phyloP scores from a whole-genome alignment of 352 stramenopile species.

The Phytopythium cucurbitacearum region DNA sequence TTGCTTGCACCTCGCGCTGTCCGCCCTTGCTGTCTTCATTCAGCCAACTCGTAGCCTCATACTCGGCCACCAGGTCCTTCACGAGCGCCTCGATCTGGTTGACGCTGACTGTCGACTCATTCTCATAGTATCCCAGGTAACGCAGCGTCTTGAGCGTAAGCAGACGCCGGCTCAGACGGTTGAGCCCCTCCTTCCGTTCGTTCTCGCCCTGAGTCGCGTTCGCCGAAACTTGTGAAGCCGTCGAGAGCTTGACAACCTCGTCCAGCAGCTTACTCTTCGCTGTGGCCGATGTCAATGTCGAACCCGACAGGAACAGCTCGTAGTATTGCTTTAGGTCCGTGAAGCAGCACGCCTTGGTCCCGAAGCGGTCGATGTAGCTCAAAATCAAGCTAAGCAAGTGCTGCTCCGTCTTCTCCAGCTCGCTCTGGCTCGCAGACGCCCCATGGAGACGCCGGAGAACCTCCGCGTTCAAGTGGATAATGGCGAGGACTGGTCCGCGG shows the following conservation, averaged over 20 bases:
- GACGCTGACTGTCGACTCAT: conserved; percentile 14
- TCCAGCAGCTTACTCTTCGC: conserved; percentile 33
- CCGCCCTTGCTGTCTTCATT: conserved; percentile 65
- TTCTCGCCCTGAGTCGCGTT: conserved; percentile 12
- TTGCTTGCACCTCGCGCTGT: conserved; percentile 81
- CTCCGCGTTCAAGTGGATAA: conserved; percentile 52
- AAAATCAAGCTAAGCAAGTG: conserved; percentile 46
- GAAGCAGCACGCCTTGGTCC: conserved; percentile 83
- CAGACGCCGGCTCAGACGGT: conserved; percentile 46
- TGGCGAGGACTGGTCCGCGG: conserved; percentile 63
- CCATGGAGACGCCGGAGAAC: conserved; percentile 33
- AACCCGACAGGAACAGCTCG: conserved; percentile 32
- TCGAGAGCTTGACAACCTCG: conserved; percentile 30
- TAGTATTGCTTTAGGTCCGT: conserved; percentile 83
- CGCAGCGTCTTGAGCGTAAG: conserved; percentile 67
- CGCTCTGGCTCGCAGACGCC: conserved; percentile 2
- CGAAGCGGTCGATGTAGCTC: conserved; percentile 63
- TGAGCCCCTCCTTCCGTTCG: conserved; percentile 40
- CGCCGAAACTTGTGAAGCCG: conserved; percentile 13
- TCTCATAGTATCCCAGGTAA: conserved; percentile 54
- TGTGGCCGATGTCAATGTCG: conserved; percentile 19
- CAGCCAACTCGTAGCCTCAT: conserved; percentile 66
- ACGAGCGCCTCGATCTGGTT: conserved; percentile 32
- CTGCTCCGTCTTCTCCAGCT: conserved; percentile 27
- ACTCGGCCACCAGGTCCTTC: conserved; percentile 54